Base-by-base conservation (phyloP, 1,139 yeast genomes). In the Kodamaea ohmeri region DNA sequence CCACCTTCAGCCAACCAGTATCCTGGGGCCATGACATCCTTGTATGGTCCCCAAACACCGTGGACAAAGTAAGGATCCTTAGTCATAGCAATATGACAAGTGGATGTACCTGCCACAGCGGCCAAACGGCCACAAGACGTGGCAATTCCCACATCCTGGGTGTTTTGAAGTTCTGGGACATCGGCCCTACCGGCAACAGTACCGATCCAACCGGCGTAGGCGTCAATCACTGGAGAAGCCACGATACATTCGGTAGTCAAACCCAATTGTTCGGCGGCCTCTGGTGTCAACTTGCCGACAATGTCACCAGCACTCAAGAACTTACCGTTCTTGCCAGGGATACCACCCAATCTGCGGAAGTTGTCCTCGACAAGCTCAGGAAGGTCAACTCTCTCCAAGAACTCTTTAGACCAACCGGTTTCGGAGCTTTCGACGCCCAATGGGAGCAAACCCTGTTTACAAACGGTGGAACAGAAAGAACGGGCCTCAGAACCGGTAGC, bases 1-100 rank as follows among this genome's bases (percentile, higher is more conserved):
- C 98, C 98, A 55, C 98, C 98, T 65, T 92, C 98, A n/a, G 97
- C 96, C 51, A 89, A 73, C 97, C 97, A 92, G 54, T 74, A 83
- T 9, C 82, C 89, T 25, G 87, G 85, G 14, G 94, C 86, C 70
- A 92, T 73, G 8, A 87, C 96, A 59, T 90, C 96, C 53, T 89
- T 76, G 64, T 92, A 92, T 3, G 98, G 98, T 15, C 98, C 98
- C 98, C 98, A 92, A 24, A 92, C 97, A 41, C 98, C 98, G 35
- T 88, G 80, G 11, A 92, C 97, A 59, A 92, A 90, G 35, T 88
- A 78, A 0, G 96, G 86, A 22, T 86, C 83, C 46, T 78, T 75
- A 25, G 96, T 84, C 76, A 90, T 75, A 43, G 89, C 90, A 52
- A 92, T 79, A 61, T 92, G 98, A 60, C 98, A 92, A 2, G 98